Conservation (phyloP, 257 asterid genomes). For the Rubia yunnanensis region DNA sequence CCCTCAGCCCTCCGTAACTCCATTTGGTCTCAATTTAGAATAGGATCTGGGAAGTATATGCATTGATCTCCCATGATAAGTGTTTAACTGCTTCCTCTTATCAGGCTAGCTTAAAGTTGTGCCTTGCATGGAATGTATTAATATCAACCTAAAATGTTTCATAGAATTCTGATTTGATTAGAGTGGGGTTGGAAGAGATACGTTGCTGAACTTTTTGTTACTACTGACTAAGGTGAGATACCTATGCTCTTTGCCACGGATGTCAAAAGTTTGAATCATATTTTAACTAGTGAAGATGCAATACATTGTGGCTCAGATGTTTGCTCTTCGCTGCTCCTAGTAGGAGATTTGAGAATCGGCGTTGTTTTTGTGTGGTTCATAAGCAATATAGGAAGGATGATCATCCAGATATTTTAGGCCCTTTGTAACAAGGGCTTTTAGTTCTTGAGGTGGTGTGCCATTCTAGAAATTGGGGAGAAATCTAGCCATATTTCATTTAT, state of each 20-base stretch:
- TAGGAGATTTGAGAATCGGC: background rate
- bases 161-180: background rate
- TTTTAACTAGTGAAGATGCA: background rate
- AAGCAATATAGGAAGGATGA: background rate
- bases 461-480: background rate
- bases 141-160: background rate
- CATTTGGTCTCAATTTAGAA: background rate
- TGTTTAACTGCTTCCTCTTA: background rate
- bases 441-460: background rate
- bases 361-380: background rate
- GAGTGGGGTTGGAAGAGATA: background rate
- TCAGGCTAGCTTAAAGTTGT: background rate
- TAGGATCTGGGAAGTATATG: background rate
- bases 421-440: background rate
- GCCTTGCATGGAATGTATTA: background rate
- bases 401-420: background rate
- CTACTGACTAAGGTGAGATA: background rate
- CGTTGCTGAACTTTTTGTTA: constrained; percentile 1
- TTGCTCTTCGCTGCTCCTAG: background rate
- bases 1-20: background rate
- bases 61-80: background rate
- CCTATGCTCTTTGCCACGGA: background rate
- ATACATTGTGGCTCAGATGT: background rate
- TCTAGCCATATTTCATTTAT: background rate
- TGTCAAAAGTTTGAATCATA: background rate